Evolutionary conservation across 2,329 filamentous ascomycete genomes (phyloP).

Genomic region (Aspergillus versicolor): DNA sequence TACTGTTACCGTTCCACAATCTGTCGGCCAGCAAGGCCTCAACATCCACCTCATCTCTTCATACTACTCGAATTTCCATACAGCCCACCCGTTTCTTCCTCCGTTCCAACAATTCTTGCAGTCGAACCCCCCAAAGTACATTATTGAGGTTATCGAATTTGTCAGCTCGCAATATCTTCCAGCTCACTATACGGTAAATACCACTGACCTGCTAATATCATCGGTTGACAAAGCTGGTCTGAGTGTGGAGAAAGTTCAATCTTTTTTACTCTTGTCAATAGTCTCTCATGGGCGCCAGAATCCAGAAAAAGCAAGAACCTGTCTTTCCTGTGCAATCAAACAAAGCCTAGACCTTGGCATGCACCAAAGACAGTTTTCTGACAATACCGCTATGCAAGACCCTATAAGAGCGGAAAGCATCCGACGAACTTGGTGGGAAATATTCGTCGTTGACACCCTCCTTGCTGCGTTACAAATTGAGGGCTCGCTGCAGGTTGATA

Average conservation of each 20-base stretch:
- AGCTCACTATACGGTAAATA: background rate
- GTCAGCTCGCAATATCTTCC: constrained; percentile 9
- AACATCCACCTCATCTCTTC: background rate
- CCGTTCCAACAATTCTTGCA: constrained; percentile 1
- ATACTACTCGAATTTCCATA: constrained; percentile 10
- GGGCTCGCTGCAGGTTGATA: constrained; percentile 1
- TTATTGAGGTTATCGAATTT: constrained; percentile 6
- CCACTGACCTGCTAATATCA: background rate
- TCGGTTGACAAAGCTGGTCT: background rate
- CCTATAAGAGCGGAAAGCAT: constrained; percentile 2
- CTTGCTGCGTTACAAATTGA: constrained; percentile 11
- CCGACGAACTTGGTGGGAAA: constrained; percentile 14
- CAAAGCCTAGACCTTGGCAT: background rate
- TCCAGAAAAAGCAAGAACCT: background rate
- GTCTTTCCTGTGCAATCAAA: background rate
- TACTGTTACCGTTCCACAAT: no score
- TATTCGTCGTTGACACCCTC: constrained; percentile 6
- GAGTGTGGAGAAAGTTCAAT: background rate
- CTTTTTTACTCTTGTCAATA: background rate
- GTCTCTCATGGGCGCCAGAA: background rate
- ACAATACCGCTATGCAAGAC: background rate
- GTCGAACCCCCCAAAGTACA: background rate
- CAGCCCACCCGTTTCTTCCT: constrained; percentile 10
- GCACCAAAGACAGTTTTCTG: background rate
- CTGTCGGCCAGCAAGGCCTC: no score